Conservation (phyloP, 768 basidiomycete genomes). For the Xerocomellus chrysenteron region DNA sequence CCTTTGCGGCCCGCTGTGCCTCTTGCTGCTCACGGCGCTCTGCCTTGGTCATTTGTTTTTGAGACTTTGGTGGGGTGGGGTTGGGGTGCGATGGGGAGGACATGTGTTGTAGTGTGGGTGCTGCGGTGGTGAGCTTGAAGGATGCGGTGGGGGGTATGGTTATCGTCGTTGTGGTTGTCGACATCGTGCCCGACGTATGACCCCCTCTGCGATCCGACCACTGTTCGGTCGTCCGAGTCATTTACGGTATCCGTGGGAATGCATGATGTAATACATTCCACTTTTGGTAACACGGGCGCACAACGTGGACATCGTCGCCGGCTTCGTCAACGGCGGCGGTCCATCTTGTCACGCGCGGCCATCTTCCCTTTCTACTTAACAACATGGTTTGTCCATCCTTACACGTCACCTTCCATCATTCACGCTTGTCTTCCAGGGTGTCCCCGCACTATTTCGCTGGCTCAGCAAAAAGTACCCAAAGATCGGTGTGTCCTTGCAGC, state of each 20-base stretch:
- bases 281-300: constrained; percentile 7
- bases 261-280: constrained; percentile 14
- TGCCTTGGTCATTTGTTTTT: constrained; percentile 78
- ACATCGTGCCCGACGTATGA: constrained; percentile 13
- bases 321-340: constrained; percentile 1
- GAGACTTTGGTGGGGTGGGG: constrained; percentile 38
- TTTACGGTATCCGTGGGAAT: constrained; percentile 16
- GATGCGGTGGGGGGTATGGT: constrained; percentile 6
- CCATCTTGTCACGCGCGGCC: neutral
- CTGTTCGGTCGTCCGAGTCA: constrained; percentile 10
- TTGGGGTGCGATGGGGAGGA: neutral
- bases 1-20: constrained; percentile 77
- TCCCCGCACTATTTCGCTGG: constrained; percentile 97
- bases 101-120: neutral
- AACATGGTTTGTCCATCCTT: constrained; percentile 21
- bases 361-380: neutral
- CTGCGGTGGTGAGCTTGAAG: constrained; percentile 16
- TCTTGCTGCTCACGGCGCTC: constrained; percentile 80
- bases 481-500: constrained; percentile 60
- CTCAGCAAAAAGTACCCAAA: constrained; percentile 98
- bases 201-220: neutral
- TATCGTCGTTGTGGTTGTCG: constrained; percentile 26
- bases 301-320: neutral
- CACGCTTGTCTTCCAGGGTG: constrained; percentile 61
- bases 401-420: neutral